Conservation (phyloP, 192 early-diverging fungal genomes). For the Backusella sp. region DNA sequence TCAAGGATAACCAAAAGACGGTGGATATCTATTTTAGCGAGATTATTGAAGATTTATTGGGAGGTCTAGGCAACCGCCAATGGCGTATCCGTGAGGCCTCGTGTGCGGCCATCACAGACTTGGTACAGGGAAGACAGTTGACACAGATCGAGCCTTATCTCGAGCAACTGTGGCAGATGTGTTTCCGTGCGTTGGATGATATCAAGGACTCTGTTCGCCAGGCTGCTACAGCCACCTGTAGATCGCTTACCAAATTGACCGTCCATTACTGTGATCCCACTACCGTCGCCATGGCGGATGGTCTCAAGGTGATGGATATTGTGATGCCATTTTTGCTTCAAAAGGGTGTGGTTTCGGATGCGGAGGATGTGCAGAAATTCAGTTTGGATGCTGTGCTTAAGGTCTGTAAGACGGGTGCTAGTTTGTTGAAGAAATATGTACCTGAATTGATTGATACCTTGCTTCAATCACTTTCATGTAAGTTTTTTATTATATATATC, state of each 20-base stretch:
- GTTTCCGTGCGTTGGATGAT: conserved; percentile 88
- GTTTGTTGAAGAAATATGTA: conserved; percentile 71
- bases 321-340: conserved; percentile 86
- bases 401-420: conserved; percentile 76
- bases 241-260: conserved; percentile 76
- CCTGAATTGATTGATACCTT: conserved; percentile 72
- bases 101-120: conserved; percentile 69
- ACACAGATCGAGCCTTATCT: conserved; percentile 73
- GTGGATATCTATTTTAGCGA: conserved; percentile 74
- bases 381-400: conserved; percentile 78
- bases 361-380: conserved; percentile 87
- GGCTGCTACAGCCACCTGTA: conserved; percentile 79
- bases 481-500: conserved; percentile 26
- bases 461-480: conserved; percentile 78
- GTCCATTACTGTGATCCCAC: conserved; percentile 83
- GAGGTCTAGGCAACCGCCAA: conserved; percentile 72
- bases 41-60: conserved; percentile 81
- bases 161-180: conserved; percentile 86
- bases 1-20: conserved; percentile 65
- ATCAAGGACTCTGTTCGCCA: conserved; percentile 90
- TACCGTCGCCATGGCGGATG: conserved; percentile 53
- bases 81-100: conserved; percentile 90
- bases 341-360: conserved; percentile 72
- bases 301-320: conserved; percentile 72
- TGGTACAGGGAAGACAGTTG: conserved; percentile 66